Conservation (phyloP, 2,329 filamentous ascomycete species). For the Hypocreales sp. region DNA sequence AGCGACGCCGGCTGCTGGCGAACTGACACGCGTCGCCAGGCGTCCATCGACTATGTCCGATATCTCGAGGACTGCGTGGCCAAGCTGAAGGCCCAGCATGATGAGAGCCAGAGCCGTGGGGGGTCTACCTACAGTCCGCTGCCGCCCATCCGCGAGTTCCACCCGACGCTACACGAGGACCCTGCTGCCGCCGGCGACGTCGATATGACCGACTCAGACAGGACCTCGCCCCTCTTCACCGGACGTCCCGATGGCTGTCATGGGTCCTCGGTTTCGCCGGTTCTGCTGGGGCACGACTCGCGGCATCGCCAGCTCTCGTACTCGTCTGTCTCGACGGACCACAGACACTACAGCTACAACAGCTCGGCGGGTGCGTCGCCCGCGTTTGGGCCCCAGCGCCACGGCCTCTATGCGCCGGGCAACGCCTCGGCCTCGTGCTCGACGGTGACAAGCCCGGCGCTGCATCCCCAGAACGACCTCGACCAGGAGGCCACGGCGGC, state of each 20-base stretch:
- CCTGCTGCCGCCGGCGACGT: conserved; percentile 30
- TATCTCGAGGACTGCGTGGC: conserved; percentile 82
- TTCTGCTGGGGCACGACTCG: conserved; percentile 28
- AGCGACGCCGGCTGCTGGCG: background rate
- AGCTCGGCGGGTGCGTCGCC: conserved; percentile 37
- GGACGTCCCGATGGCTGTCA: too few species aligned
- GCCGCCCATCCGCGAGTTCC: conserved; percentile 22
- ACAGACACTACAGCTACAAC: conserved; percentile 33
- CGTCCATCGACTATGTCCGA: conserved; percentile 88
- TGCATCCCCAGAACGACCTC: conserved; percentile 38
- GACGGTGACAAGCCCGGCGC: conserved; percentile 40
- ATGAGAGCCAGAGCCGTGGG: conserved; percentile 13
- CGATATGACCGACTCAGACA: conserved; percentile 44
- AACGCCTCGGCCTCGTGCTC: conserved; percentile 30
- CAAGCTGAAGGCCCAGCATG: conserved; percentile 53
- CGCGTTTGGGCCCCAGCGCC: conserved; percentile 36
- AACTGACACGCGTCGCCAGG: conserved; percentile 31
- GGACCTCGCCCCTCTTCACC: conserved; percentile 30
- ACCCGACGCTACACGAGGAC: conserved; percentile 24
- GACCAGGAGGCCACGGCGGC: conserved; percentile 76
- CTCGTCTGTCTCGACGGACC: conserved; percentile 36
- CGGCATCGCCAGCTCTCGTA: conserved; percentile 33
- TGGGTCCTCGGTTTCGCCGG: conserved; percentile 38
- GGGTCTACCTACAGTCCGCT: conserved; percentile 14
- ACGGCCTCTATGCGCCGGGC: conserved; percentile 21